Base-by-base conservation (phyloP, 2,329 filamentous ascomycete species). In the Arthroderma uncinatum region DNA sequence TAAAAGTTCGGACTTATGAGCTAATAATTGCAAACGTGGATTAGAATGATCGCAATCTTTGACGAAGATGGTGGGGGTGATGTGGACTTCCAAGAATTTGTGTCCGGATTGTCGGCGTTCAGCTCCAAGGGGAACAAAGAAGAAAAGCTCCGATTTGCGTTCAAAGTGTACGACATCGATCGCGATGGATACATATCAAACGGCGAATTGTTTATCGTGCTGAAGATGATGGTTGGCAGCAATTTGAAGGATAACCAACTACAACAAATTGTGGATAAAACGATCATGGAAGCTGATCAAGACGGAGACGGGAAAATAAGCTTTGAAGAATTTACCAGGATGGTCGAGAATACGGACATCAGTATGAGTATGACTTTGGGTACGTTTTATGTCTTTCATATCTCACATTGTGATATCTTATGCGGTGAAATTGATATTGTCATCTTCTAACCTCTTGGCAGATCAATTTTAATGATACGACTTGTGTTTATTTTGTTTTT, bases 141-240 rank as follows among this genome's bases (percentile, higher is more conserved):
- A 75, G 92, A 98, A 77, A 98, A 98, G 79, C 81, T 97, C 63
- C 85, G 84, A 56, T 98, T 98, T 70, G 93, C 93, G 47, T 98
- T 98, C 82, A 95, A 96, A 74, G 93, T 98, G 60, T 98, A 98
- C 79, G 93, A 98, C 73, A 97, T 98, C 68, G 93, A 98, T 74
- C 89, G 93, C 60, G 93, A 98, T 73, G 93, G 93, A 23, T 98
- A 88, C 76, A 98, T 98, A 70, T 95, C 89, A 78, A 98, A 98
- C 74, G 93, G 93, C 67, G 93, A 98, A 78, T 82, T 98, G 54
- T 98, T 97, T 74, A 97, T 98, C 68, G 93, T 98, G 68, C 81
- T 98, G 68, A 98, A 98, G 86, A 98, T 98, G 93, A 98, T 98
- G 93, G 93, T 98, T 54, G 93, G 93, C 59, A 96, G 88, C 78